Base-by-base conservation (phyloP, 148 eudicot species). In the Chenopodium quinoa region DNA sequence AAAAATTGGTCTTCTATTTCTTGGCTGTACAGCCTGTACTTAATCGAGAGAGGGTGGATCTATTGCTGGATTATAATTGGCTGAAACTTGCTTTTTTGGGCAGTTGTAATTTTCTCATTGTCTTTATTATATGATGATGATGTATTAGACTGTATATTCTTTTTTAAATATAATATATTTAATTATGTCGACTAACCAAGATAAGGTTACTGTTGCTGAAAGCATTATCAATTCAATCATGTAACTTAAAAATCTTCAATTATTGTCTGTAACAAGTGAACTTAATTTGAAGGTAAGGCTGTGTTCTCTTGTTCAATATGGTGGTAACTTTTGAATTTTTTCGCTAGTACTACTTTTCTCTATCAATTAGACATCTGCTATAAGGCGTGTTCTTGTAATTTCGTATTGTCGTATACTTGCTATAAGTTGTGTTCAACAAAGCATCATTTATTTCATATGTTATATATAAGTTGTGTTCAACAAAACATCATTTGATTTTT, bases 61-160 rank as follows among this genome's bases (percentile, higher is more conserved):
- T 89, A 44, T 79, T 81, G 83, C 85, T 83, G 66, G n/a, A 70
- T 62, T 79, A 22, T 87, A 48, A 87, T 83, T 87, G 91, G 89
- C 32, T 86, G 44, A 70, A 23, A 40, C 16, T 2, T 52, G 25
- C 17, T 73, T 70, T 40, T 66, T 44, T 74, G 85, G 85, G 78
- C 74, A 63, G 11, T 54, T 63, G 62, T 48, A n/a, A 16, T 63
- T 60, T 67, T 74, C 32, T 22, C 17, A 52, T 72, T 75, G 75
- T 66, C 82, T 17, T 37, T 68, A 50, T 79, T 77, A 69, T 65
- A 9, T 44, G n/a, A 4, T 44, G 72, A 60, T 68, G 6, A 37
- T 64, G 10, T 32, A 32, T 25, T 7, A 23, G 5, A 27, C 29
- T 6, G 72, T 69, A 69, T 69, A 31, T 69, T 69, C 23, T 17